These are phyloP conservation scores for Fusarium secorum DNA, from an alignment of 2,329 filamentous ascomycete genomes.

Conservation along the genomic window DNA sequence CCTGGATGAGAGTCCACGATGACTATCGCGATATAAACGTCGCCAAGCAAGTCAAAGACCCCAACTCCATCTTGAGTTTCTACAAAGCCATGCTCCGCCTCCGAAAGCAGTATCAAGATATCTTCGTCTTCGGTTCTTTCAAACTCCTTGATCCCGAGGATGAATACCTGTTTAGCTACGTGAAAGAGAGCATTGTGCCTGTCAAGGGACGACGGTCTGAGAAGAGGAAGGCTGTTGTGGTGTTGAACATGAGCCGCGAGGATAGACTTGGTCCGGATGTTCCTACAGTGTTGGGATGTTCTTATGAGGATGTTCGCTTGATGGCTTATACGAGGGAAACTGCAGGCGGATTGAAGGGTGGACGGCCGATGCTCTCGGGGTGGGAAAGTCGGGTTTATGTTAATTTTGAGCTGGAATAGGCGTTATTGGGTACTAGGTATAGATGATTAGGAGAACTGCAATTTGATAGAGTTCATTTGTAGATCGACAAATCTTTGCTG, in stretches of 20 bases:
- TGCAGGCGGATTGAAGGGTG: not conserved
- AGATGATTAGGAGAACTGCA: not conserved
- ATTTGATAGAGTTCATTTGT: fast-evolving
- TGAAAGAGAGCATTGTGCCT: conserved; percentile 48
- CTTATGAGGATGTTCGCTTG: conserved; percentile 18
- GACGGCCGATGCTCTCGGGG: not conserved
- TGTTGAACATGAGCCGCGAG: conserved; percentile 57
- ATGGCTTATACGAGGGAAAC: conserved; percentile 40
- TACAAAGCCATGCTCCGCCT: conserved; percentile 63
- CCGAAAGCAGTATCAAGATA: conserved; percentile 62
- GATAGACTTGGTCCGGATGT: conserved; percentile 43
- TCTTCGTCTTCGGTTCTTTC: conserved; percentile 71
- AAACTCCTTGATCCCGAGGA: conserved; percentile 59
- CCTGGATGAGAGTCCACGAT: conserved; percentile 75
- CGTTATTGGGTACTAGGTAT: fast-evolving
- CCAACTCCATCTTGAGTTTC: conserved; percentile 63
- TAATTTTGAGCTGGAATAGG: conserved; percentile 13
- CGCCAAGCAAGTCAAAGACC: conserved; percentile 54
- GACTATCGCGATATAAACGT: conserved; percentile 65
- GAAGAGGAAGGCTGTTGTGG: conserved; percentile 48
- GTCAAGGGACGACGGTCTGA: conserved; percentile 23
- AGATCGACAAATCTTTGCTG: no score
- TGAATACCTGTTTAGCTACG: conserved; percentile 65
- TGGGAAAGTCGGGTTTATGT: conserved; percentile 38
- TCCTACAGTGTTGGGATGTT: conserved; percentile 30